Percentiles rank a stretch among this genome's conserved stretches.
Evolutionary conservation across 1,284 basidiomycete genomes (phyloP).

Genomic region (Ceraceosorus guamensis): DNA sequence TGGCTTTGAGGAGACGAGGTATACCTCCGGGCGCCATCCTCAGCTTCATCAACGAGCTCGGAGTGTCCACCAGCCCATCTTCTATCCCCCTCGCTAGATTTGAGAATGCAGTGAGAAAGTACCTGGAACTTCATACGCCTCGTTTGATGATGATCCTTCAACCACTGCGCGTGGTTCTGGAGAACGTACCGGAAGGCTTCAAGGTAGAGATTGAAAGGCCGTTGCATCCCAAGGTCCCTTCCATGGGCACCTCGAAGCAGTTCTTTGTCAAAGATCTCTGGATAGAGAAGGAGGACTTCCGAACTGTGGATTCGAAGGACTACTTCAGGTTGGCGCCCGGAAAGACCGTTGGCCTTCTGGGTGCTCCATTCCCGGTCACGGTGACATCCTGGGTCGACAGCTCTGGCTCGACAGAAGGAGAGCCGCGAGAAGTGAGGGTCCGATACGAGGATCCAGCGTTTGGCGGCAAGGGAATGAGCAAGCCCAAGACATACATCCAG

Average conservation of each 20-base stretch:
- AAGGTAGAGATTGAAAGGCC: slow-evolving; percentile 78
- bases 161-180: slow-evolving; percentile 75
- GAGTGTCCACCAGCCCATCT: slow-evolving; percentile 74
- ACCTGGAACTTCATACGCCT: slow-evolving; percentile 80
- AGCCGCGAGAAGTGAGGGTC: slow-evolving; percentile 72
- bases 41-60: slow-evolving; percentile 83
- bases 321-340: slow-evolving; percentile 97
- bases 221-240: slow-evolving; percentile 86
- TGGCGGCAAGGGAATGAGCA: slow-evolving; percentile 54
- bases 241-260: slow-evolving; percentile 72
- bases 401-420: slow-evolving; percentile 57
- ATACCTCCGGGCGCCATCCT: slow-evolving; percentile 91
- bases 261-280: slow-evolving; percentile 85
- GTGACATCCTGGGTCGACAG: slow-evolving; percentile 69
- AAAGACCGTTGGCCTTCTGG: slow-evolving; percentile 92
- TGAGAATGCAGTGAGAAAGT: slow-evolving; percentile 78
- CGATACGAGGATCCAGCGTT: slow-evolving; percentile 57
- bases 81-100: slow-evolving; percentile 84
- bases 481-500: slow-evolving; percentile 93
- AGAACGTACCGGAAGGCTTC: slow-evolving; percentile 84
- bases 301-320: slow-evolving; percentile 80
- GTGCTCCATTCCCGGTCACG: slow-evolving; percentile 90
- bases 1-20: slow-evolving; percentile 86
- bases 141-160: slow-evolving; percentile 86
- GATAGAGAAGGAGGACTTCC: slow-evolving; percentile 92